Base-by-base conservation (phyloP, 371 early-diverging fungal genomes). In the Mucor circinelloides region DNA sequence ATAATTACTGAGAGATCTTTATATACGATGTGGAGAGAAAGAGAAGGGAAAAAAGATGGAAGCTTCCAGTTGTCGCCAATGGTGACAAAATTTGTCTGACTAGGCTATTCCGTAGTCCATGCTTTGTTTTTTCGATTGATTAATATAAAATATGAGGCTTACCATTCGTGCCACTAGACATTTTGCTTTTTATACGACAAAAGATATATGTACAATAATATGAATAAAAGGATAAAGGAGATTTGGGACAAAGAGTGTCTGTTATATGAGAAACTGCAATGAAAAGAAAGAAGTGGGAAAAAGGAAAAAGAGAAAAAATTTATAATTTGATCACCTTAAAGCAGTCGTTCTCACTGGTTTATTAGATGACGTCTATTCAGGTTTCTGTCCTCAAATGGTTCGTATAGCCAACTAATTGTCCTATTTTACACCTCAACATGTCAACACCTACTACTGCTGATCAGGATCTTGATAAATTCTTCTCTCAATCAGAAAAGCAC, bases 401-500 rank as follows among this genome's bases (percentile, higher is more conserved):
- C 9, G 34, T 9, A n/a, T n/a, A n/a, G n/a, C n/a, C n/a, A n/a
- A n/a, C n/a, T n/a, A n/a, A n/a, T n/a, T n/a, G n/a, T n/a, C 10
- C 21, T 19, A 8, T 25, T 38, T 19, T 23, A 42, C 42, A 25
- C 1, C n/a, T 5, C 9, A 34, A 28, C 12, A 69, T 66, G 66
- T 34, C 67, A 44, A 52, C 67, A 15, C 21, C 48, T 19, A 9
- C 50, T 30, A 30, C 64, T 9, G 31, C 63, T 48, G 88, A 86
- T 63, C 62, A 81, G 40, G 87, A 88, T 64, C 79, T 92, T 25
- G 91, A 90, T 65, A 87, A 85, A 15, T 87, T 83, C 70, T 82
- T 92, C 58, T 85, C 91, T 21, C 74, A 88, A 32, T 84, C 89
- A 63, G 90, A 89, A 68, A 91, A 93, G 67, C 87, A 92, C 64